Evolutionary conservation across 2,329 filamentous ascomycete genomes (phyloP), one percentile per base, ranked within the genome.

Genomic region (Didymosphaeria variabile): DNA sequence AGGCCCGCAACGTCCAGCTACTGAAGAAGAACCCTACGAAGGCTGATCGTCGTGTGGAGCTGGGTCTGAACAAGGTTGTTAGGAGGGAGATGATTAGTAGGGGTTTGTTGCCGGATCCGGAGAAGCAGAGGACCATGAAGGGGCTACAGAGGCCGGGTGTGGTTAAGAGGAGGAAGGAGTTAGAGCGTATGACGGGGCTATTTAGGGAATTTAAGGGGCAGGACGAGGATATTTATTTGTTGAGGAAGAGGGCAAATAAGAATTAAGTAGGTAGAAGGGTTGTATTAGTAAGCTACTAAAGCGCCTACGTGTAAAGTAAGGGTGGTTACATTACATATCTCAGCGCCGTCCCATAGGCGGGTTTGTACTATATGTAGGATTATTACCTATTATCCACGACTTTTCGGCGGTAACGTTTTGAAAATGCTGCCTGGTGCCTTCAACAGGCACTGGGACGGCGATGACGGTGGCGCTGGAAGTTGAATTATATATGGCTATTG

Each of bases 11-110:
- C 73, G 89, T 97, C 46, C 85, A 84, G 67, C 80, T 97, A 23
- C 86, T 86, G 67, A 76, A 79, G 29, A 85, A 85, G 66, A 88
- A 89, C 70, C 82, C 92, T 61, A 93, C 88, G 8, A 86, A 88
- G 10, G 87, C 91, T 36, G 87, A 94, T 76, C 88, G 87, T 76
- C 91, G 94, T 79, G 87, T 86, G 69, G 84, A 86, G 52, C 76
- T 91, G 45, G 93, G 93, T 31, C 84, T 91, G 71, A 91, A 90
- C 87, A 95, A 95, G 86, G 78, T 93, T 53, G 92, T 94, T 71
- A 86, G 91, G 76, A 82, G 88, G 6, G 31, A 45, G n/a, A 23
- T 55, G 23, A 17, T 15, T 15, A 31, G 17, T 15, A 54, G 31
- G 51, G 23, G 17, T 36, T n/a, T 44, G 23, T 8, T 54, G 19